Evolutionary conservation across 2,329 filamentous ascomycete species (phyloP).

Genomic region (Chrysosporium keratinophilum): DNA sequence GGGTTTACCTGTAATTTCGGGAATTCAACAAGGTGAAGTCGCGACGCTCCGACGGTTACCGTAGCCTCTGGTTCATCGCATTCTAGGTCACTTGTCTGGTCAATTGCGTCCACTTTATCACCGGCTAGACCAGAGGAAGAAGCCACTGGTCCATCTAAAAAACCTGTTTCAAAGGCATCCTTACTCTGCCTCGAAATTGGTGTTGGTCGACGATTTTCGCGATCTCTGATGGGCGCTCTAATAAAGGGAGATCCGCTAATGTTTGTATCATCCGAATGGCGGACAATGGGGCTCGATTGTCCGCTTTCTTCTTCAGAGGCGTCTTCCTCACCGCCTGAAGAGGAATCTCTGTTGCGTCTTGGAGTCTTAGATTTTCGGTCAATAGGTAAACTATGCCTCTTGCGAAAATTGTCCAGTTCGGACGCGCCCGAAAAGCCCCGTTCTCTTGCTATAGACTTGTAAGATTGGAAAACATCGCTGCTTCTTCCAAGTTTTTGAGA

Average conservation of each 20-base stretch:
- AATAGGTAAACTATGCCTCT: constrained; percentile 28
- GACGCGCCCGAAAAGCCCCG: constrained; percentile 11
- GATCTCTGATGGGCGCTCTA: constrained; percentile 30
- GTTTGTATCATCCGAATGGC: constrained; percentile 27
- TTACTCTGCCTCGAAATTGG: constrained; percentile 4
- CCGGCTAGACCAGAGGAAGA: not conserved
- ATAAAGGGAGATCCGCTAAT: constrained; percentile 43
- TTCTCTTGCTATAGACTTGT: not conserved
- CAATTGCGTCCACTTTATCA: not conserved
- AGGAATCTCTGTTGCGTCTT: constrained; percentile 24
- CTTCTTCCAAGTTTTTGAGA: not conserved
- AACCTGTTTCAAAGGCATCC: not conserved
- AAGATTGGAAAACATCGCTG: not conserved
- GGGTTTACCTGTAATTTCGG: constrained; percentile 49
- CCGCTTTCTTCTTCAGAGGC: constrained; percentile 18
- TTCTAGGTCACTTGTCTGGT: not conserved
- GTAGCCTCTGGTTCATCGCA: constrained; percentile 35
- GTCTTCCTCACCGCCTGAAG: constrained; percentile 21
- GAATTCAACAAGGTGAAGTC: constrained; percentile 77
- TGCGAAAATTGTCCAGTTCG: constrained; percentile 18
- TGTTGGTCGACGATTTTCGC: constrained; percentile 8
- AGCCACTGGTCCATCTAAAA: not conserved
- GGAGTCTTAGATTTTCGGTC: constrained; percentile 21
- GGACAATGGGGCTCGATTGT: constrained; percentile 19
- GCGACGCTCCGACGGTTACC: constrained; percentile 79